Conservation (phyloP, 495 filamentous ascomycete species). For the Penicillium tannophilum region DNA sequence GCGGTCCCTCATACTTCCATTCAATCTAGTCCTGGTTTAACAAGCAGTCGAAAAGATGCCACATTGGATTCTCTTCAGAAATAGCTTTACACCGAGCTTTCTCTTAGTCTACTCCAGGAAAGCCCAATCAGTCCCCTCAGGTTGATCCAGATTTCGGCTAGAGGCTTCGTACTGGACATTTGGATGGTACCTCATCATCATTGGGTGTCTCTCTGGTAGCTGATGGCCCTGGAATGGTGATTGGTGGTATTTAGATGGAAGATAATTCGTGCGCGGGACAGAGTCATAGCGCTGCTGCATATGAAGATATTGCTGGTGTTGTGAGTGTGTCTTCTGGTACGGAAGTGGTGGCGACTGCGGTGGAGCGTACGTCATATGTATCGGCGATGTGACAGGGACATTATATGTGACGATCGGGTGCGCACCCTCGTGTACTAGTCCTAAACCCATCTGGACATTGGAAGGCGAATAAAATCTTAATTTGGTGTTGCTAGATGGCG, state of each 20-base stretch:
- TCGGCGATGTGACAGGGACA: constrained; percentile 35
- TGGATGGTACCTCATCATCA: constrained; percentile 43
- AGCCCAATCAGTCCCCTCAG: constrained; percentile 50
- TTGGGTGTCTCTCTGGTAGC: constrained; percentile 35
- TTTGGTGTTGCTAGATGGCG: constrained; percentile 36
- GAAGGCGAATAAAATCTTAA: constrained; percentile 44
- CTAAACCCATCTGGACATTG: constrained; percentile 34
- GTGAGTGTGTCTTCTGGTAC: constrained; percentile 30
- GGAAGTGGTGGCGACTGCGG: constrained; percentile 36
- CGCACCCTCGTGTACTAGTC: constrained; percentile 32
- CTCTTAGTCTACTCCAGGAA: constrained; percentile 47
- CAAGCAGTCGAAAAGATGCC: too few relatives aligned
- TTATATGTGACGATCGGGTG: constrained; percentile 35
- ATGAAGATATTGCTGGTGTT: constrained; percentile 39
- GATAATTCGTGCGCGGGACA: constrained; percentile 35
- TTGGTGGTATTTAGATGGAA: constrained; percentile 42
- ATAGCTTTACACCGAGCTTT: constrained; percentile 20
- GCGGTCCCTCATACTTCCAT: too few relatives aligned
- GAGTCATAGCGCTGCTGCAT: constrained; percentile 44
- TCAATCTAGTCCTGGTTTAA: too few relatives aligned
- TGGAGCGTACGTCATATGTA: constrained; percentile 37
- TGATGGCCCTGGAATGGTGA: constrained; percentile 30
- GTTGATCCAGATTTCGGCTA: constrained; percentile 42
- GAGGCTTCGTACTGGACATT: constrained; percentile 43
- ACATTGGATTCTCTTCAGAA: constrained; percentile 8